Percentiles rank a stretch among this genome's conserved stretches.
phyloP scores from a whole-genome alignment of 139 green algal genomes.

The Chlamydomonas sp. region DNA sequence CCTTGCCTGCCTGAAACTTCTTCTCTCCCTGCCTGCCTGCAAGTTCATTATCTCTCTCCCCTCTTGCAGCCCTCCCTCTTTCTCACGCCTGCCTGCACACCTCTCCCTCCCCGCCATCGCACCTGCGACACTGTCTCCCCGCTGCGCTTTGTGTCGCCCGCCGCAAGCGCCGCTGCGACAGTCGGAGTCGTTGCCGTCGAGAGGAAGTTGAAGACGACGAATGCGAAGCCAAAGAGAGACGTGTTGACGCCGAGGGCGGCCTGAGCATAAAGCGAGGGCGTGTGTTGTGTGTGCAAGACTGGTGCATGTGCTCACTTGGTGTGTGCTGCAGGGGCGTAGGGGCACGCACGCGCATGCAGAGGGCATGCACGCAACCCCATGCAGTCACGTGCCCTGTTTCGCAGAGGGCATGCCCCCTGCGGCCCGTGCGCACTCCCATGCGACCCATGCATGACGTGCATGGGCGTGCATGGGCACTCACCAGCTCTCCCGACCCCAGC shows the following conservation, averaged over 20 bases:
- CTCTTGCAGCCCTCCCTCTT: too few species aligned
- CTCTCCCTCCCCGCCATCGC: too few species aligned
- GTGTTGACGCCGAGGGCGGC: conserved; percentile 64
- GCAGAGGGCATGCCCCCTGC: too few species aligned
- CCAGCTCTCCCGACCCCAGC: conserved; percentile 1
- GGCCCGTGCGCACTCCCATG: too few species aligned
- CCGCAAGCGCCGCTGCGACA: conserved; percentile 43
- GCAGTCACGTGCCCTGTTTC: not conserved
- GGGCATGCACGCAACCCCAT: not conserved
- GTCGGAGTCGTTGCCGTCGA: conserved; percentile 64
- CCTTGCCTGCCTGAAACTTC: conserved; percentile 16
- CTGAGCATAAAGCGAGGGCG: conserved; percentile 23
- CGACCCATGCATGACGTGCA: too few species aligned
- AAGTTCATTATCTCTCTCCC: too few species aligned
- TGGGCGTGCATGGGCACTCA: too few species aligned
- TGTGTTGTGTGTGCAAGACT: not conserved
- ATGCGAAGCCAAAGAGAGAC: conserved; percentile 57
- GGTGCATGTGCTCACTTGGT: not conserved
- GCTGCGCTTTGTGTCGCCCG: too few species aligned
- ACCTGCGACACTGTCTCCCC: too few species aligned
- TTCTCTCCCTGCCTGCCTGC: not conserved
- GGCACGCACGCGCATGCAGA: not conserved
- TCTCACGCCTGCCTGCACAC: too few species aligned
- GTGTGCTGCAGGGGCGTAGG: not conserved
- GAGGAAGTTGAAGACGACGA: conserved; percentile 77